Base-by-base conservation (phyloP, 768 basidiomycete genomes). In the Agrocybe praecox region DNA sequence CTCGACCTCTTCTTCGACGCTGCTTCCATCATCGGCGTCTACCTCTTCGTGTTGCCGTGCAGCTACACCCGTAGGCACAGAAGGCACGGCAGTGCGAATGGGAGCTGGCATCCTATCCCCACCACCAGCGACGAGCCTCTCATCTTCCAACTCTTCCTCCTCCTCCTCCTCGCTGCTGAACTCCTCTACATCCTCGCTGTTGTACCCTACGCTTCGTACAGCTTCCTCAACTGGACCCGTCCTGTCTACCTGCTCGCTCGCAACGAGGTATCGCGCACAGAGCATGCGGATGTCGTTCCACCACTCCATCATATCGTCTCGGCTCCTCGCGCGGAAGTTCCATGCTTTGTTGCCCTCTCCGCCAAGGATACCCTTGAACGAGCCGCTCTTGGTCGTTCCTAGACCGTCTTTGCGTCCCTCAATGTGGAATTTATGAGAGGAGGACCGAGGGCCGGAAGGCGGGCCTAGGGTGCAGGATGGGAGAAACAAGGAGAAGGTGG, bases 271-370 rank as follows among this genome's bases (percentile, higher is more conserved):
- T 59, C 94, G 74, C 19, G 95, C 94, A 65, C 94, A 96, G 40
- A 96, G 76, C 93, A 96, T 95, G 58, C 92, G 75, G 40, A 96
- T 80, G 68, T 98, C 97, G 68, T 98, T 98, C 97, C 97, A 99
- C 93, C 97, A 97, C 75, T 99, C 97, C 94, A 98, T 94, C 94
- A 98, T 94, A 63, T 98, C 96, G 60, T 98, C 96, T 62, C 90
- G 85, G 56, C 87, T 90, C 57, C 96, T 77, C 46, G 91, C 84
- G 33, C 94, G 83, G 81, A 99, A 98, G 48, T 87, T 91, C 87
- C 91, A 98, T 57, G 56, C 53, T 64, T 61, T 61, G 47, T 40
- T 54, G 1, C 59, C 55, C 9, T 40, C 29, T 1, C 56, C 53
- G 1, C 59, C 64, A 17, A 83, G 59, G 22, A 72, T 60, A 49